Evolutionary conservation across 352 stramenopile genomes (phyloP).

Genomic region (Halophytophthora batemanensis): DNA sequence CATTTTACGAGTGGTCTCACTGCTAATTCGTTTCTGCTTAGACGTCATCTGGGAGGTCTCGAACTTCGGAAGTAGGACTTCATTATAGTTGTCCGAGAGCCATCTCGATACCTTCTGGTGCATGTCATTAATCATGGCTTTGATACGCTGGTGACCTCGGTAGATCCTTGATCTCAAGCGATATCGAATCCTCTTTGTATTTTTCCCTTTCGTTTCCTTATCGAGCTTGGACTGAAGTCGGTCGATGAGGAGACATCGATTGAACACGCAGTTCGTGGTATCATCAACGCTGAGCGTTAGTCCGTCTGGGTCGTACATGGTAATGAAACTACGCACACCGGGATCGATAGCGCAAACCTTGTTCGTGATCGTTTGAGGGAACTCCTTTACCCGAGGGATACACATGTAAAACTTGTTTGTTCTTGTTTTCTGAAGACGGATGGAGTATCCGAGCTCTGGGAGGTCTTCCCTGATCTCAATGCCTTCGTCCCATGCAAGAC

Average conservation of each 20-base stretch:
- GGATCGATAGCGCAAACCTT: constrained; percentile 17
- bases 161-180: too few relatives aligned
- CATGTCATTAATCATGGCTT: constrained; percentile 8
- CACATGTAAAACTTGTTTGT: constrained; percentile 16
- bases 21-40: constrained; percentile 5
- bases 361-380: constrained; percentile 2
- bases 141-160: neutral
- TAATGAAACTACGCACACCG: constrained; percentile 9
- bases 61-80: constrained; percentile 15
- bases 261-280: neutral
- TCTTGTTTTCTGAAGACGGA: constrained; percentile 12
- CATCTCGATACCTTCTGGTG: constrained; percentile 6
- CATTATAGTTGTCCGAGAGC: constrained; percentile 3
- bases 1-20: constrained; percentile 8
- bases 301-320: constrained; percentile 10
- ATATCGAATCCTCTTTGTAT: neutral
- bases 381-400: constrained; percentile 5
- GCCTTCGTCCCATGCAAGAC: constrained; percentile 4
- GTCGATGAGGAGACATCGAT: constrained; percentile 5
- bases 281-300: constrained; percentile 5
- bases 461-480: constrained; percentile 12
- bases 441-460: constrained; percentile 1
- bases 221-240: constrained; percentile 1
- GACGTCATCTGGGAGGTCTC: constrained; percentile 13
- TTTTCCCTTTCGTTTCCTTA: neutral